A percentile compares a stretch with the other conserved stretches of the same genome.
These are phyloP conservation scores for Apiospora hydei DNA, from an alignment of 2,329 filamentous ascomycete genomes.

Conservation along the genomic window DNA sequence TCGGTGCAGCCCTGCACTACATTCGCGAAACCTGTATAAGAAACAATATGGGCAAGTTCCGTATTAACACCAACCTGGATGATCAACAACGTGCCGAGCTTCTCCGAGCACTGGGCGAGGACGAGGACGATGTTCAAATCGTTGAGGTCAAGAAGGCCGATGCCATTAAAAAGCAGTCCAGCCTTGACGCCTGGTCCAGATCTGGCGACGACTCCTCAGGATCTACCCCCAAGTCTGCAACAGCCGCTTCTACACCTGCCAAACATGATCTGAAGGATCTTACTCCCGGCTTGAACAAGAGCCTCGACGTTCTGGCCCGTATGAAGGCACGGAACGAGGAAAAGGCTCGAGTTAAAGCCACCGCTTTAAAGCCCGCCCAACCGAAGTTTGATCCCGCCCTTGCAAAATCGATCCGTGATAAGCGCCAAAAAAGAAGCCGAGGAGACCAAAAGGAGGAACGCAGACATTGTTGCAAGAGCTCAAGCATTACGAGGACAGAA, in stretches of 20 bases:
- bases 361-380: conserved; percentile 20
- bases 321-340: conserved; percentile 47
- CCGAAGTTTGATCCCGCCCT: conserved; percentile 43
- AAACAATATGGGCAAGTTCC: conserved; percentile 60
- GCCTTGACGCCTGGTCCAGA: conserved; percentile 68
- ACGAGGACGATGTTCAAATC: conserved; percentile 58
- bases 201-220: conserved; percentile 48
- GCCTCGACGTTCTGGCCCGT: conserved; percentile 52
- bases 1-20: conserved; percentile 62
- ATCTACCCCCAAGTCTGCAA: conserved; percentile 33
- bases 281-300: conserved; percentile 53
- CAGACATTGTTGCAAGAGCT: conserved; percentile 73
- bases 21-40: conserved; percentile 74
- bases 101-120: conserved; percentile 66
- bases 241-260: conserved; percentile 29
- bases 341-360: conserved; percentile 25
- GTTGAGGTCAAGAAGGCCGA: conserved; percentile 49
- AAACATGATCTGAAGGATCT: conserved; percentile 55
- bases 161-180: conserved; percentile 62
- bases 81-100: conserved; percentile 87
- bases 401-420: conserved; percentile 70
- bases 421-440: conserved; percentile 78
- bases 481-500: conserved; percentile 64
- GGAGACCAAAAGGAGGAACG: conserved; percentile 75
- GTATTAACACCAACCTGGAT: conserved; percentile 79